These are phyloP conservation scores for Suhomyces vadensis DNA, from an alignment of 805 yeast genomes.

Conservation along the genomic window DNA sequence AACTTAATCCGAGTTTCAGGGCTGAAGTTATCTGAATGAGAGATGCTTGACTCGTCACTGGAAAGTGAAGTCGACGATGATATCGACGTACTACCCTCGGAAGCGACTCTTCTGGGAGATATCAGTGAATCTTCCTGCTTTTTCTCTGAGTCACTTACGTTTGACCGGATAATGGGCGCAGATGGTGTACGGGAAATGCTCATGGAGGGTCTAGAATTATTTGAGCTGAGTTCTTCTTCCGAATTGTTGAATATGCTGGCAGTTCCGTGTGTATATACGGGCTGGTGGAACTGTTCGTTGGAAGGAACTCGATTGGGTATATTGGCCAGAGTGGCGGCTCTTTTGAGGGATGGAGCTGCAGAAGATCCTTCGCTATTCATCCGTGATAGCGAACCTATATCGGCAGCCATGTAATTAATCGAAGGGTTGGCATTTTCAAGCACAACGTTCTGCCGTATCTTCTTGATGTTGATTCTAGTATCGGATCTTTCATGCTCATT, in stretches of 20 bases:
- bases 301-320: background rate
- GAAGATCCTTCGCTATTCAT: background rate
- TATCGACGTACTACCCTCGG: constrained; percentile 9
- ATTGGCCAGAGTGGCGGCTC: constrained; percentile 6
- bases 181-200: constrained; percentile 9
- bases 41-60: background rate
- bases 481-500: background rate
- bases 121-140: background rate
- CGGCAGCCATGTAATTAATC: constrained; percentile 27
- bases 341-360: constrained; percentile 6
- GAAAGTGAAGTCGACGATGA: background rate
- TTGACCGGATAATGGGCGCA: constrained; percentile 8
- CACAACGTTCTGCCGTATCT: constrained; percentile 12
- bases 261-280: background rate
- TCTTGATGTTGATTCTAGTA: constrained; percentile 5
- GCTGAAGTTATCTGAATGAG: background rate
- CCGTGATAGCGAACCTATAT: constrained; percentile 15
- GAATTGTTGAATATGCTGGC: background rate
- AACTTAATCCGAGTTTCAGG: constrained; percentile 39
- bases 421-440: constrained; percentile 25
- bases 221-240: background rate
- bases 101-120: constrained; percentile 13
- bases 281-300: constrained; percentile 1
- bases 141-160: background rate
- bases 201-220: background rate